phyloP scores from a whole-genome alignment of 805 yeast genomes.

The Ogataea zsoltii region DNA sequence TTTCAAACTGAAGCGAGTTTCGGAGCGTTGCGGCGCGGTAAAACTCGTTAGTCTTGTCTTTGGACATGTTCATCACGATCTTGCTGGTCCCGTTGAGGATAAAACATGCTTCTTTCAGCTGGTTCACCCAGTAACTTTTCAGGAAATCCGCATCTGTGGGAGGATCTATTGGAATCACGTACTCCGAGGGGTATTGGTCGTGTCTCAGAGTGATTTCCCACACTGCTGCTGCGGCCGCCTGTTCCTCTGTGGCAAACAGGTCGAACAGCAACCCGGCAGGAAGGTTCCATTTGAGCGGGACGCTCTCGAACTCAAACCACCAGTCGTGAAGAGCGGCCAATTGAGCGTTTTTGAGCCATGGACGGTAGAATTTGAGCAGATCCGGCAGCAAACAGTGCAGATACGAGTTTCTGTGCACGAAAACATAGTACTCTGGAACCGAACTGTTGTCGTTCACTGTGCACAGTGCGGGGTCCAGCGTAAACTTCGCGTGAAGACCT shows the following conservation, averaged over 20 bases:
- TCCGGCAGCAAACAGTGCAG: constrained; percentile 43
- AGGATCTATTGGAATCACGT: constrained; percentile 40
- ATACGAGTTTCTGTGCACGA: constrained; percentile 50
- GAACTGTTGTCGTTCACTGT: neutral
- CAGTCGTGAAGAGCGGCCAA: constrained; percentile 28
- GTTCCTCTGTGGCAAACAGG: constrained; percentile 14
- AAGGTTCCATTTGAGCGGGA: constrained; percentile 72
- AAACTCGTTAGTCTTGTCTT: constrained; percentile 54
- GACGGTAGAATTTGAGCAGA: constrained; percentile 41
- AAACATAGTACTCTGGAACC: constrained; percentile 15
- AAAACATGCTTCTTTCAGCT: constrained; percentile 78
- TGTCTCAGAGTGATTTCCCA: constrained; percentile 52
- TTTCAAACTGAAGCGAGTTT: constrained; percentile 26
- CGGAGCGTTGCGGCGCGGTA: constrained; percentile 46
- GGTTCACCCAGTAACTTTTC: constrained; percentile 67
- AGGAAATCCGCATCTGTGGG: constrained; percentile 28
- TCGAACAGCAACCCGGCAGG: constrained; percentile 76
- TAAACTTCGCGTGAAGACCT: constrained; percentile 44
- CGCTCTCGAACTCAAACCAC: constrained; percentile 70
- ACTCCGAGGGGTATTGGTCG: constrained; percentile 44
- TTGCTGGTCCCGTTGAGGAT: constrained; percentile 77
- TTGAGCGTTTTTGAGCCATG: constrained; percentile 27
- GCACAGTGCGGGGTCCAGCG: constrained; percentile 21
- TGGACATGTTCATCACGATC: constrained; percentile 74
- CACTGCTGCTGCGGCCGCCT: constrained; percentile 8